These are phyloP conservation scores for Colletotrichum camelliae DNA, from an alignment of 2,329 filamentous ascomycete species.

Conservation along the genomic window DNA sequence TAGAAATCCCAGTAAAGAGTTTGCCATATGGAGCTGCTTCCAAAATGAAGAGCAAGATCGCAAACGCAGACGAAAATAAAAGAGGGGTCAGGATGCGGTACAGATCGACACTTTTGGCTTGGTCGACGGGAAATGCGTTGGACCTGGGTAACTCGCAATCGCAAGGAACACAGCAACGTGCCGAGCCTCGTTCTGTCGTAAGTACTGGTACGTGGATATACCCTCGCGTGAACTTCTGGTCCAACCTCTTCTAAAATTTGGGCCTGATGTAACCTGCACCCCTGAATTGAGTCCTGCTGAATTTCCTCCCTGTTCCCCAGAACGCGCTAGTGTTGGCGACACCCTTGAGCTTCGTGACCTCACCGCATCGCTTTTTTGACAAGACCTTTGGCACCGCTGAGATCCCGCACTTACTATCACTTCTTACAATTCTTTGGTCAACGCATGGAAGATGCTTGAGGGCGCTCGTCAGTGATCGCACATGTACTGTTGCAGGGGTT, in stretches of 20 bases:
- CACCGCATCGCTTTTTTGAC: not conserved
- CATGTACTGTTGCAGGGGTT: not conserved
- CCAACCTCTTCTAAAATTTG: too few species aligned
- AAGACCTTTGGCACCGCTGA: not conserved
- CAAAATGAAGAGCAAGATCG: not conserved
- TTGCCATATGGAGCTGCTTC: not conserved
- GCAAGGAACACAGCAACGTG: not conserved
- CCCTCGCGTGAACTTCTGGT: not conserved
- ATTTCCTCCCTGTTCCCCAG: not conserved
- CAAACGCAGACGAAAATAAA: not conserved
- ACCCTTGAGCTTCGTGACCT: not conserved
- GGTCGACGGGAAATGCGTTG: not conserved
- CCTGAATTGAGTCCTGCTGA: not conserved
- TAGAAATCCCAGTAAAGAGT: too few species aligned
- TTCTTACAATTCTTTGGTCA: not conserved
- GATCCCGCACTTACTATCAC: not conserved
- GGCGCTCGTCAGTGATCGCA: not conserved
- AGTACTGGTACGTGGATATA: not conserved
- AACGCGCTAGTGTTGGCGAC: not conserved
- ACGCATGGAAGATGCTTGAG: not conserved
- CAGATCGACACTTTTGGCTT: not conserved
- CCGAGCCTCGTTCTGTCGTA: not conserved
- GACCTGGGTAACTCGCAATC: too few species aligned
- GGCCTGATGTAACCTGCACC: too few species aligned
- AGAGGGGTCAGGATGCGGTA: not conserved